Base-by-base conservation (phyloP, 2,329 filamentous ascomycete species). In the Colletotrichum tropicicola region DNA sequence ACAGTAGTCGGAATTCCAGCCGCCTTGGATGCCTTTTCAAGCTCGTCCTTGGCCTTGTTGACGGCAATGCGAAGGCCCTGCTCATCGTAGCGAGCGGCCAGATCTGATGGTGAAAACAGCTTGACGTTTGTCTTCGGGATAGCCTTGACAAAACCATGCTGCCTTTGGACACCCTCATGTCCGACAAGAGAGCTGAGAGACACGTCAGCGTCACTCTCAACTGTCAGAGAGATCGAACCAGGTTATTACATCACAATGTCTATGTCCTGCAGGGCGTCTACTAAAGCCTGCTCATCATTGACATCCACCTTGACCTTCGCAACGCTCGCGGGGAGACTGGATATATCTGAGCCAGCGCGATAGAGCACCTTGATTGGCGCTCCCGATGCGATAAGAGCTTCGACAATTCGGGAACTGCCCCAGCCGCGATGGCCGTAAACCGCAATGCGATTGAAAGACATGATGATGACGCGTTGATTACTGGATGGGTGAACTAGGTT, bases 371-470 rank as follows among this genome's bases (percentile, higher is more conserved):
- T 74, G 30, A 73, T 48, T 2, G 70, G 68, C 8, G 72, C 73
- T 4, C 70, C 68, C 1, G 72, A 70, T 15, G 72, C 64, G 6
- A 68, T 56, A 6, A 75, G 67, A 5, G 70, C 69, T 4, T 64
- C 59, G 39, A 70, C 53, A 7, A 75, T 72, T 2, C 68, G 60
- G 1, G 70, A 73, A 30, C 72, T 72, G 8, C 58, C 72, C 70
- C 71, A 73, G 19, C 72, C 71, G 10, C 71, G 68, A 28, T 73
- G 71, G 10, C 73, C 73, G 28, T 74, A 73, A 8, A 75, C 60
- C 5, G 72, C 73, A 19, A 75, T 73, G 5, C 72, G 70, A 59
- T 74, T 74, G 43, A 64, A 70, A 2, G 69, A 55, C 68, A 73
- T 70, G 27, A 13, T 35, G n/a, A n/a, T n/a, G n/a, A n/a, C n/a